Conservation (phyloP, 805 yeast genomes). For the Ogataea angusta region DNA sequence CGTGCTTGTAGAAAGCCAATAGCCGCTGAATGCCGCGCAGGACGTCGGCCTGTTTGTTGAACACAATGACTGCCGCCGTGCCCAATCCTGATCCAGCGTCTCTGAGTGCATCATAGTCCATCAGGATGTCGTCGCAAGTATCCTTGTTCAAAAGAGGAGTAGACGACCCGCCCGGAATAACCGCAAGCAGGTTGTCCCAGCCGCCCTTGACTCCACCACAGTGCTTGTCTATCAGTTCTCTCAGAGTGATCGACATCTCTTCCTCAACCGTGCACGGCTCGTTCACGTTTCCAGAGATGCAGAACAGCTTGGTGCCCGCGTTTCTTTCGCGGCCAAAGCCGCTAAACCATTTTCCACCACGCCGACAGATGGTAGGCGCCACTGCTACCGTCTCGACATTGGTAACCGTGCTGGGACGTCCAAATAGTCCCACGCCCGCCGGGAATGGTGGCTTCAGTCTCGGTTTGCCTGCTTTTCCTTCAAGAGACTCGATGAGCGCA, state of each 20-base stretch:
- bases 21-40: constrained; percentile 84
- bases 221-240: constrained; percentile 79
- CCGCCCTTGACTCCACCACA: constrained; percentile 92
- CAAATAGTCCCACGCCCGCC: constrained; percentile 88
- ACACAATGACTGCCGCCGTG: constrained; percentile 89
- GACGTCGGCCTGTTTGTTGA: constrained; percentile 83
- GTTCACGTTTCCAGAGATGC: constrained; percentile 88
- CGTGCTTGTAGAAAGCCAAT: constrained; percentile 83
- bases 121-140: constrained; percentile 63
- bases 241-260: constrained; percentile 87
- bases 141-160: constrained; percentile 76
- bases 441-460: constrained; percentile 94
- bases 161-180: constrained; percentile 88
- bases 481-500: constrained; percentile 81
- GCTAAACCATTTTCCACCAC: constrained; percentile 88
- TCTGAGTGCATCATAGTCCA: constrained; percentile 86
- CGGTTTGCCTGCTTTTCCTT: constrained; percentile 93
- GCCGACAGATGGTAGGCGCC: constrained; percentile 82
- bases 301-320: constrained; percentile 76
- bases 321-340: constrained; percentile 83
- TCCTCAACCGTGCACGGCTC: constrained; percentile 93
- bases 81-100: constrained; percentile 88
- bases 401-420: constrained; percentile 88
- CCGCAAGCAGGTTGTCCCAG: constrained; percentile 86
- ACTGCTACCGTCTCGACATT: constrained; percentile 91